Conservation (phyloP, 352 stramenopile species). For the Pythium aquatile region DNA sequence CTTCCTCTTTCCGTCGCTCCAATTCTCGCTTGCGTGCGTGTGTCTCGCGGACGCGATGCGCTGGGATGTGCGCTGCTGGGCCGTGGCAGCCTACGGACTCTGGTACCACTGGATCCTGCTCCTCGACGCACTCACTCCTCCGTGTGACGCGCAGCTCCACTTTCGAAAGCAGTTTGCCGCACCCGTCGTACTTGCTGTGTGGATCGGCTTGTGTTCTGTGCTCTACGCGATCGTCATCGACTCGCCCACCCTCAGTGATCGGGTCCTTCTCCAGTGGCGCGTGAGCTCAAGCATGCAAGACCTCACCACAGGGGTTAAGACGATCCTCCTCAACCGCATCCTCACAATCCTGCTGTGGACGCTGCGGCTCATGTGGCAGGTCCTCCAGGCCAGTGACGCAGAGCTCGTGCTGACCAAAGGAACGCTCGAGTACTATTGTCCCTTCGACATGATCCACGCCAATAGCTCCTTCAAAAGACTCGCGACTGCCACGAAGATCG, state of each 20-base stretch:
- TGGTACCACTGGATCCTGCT: conserved; percentile 29
- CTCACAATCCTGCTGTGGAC: conserved; percentile 25
- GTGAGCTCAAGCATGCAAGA: neutral
- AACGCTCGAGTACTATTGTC: too few species aligned
- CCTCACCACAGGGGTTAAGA: conserved; percentile 13
- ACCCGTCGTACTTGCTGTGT: conserved; percentile 15
- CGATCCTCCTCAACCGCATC: conserved; percentile 21
- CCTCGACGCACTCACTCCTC: conserved; percentile 20
- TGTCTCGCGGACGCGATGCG: conserved; percentile 18
- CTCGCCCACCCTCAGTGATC: conserved; percentile 13
- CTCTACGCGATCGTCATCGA: conserved; percentile 17
- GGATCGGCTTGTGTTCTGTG: conserved; percentile 20
- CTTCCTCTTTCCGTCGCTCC: conserved; percentile 26
- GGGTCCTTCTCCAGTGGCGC: conserved; percentile 6
- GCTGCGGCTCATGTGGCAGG: conserved; percentile 16
- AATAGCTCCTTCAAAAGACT: too few species aligned
- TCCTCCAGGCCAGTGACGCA: conserved; percentile 4
- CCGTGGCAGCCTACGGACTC: conserved; percentile 13
- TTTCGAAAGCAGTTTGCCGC: conserved; percentile 16
- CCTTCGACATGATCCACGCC: too few species aligned
- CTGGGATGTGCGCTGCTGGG: conserved; percentile 22
- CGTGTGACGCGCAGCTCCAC: neutral
- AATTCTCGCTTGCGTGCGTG: conserved; percentile 15
- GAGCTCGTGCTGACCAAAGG: conserved; percentile 24
- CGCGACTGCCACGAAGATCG: too few species aligned